Percentiles rank a stretch among this genome's conserved stretches.
Evolutionary conservation across 2,329 filamentous ascomycete genomes (phyloP).

Genomic region (Diaporthe sp.): DNA sequence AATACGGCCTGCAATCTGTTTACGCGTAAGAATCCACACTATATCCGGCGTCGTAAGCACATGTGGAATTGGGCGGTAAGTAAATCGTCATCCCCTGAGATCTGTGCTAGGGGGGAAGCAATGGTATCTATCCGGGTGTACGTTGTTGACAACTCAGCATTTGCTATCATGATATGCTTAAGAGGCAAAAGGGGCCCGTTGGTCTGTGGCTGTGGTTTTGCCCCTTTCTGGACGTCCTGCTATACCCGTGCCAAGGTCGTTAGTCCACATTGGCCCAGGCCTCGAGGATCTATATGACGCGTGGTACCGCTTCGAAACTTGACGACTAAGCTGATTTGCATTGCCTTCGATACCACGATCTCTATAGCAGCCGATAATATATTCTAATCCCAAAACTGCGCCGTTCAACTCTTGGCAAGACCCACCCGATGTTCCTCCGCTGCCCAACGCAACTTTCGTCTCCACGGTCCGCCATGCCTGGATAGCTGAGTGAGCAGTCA

Average conservation of each 20-base stretch:
- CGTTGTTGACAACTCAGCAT: neutral
- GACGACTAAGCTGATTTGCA: neutral
- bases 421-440: neutral
- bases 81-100: slow-evolving; percentile 8
- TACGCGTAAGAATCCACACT: slow-evolving; percentile 23
- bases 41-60: neutral
- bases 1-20: neutral
- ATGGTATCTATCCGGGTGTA: neutral
- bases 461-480: neutral
- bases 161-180: neutral
- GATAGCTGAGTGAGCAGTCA: neutral
- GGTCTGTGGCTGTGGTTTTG: neutral
- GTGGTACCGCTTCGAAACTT: neutral
- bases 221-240: neutral
- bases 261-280: neutral
- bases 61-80: neutral
- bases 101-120: neutral
- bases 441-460: neutral
- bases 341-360: neutral
- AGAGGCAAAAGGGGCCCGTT: neutral
- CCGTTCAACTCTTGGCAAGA: neutral
- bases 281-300: neutral
- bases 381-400: neutral
- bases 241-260: neutral
- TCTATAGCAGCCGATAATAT: neutral